A percentile compares a stretch with the other conserved stretches of the same genome.
Evolutionary conservation across 352 stramenopile species (phyloP).

Genomic region (Phytopythium kandeliae): DNA sequence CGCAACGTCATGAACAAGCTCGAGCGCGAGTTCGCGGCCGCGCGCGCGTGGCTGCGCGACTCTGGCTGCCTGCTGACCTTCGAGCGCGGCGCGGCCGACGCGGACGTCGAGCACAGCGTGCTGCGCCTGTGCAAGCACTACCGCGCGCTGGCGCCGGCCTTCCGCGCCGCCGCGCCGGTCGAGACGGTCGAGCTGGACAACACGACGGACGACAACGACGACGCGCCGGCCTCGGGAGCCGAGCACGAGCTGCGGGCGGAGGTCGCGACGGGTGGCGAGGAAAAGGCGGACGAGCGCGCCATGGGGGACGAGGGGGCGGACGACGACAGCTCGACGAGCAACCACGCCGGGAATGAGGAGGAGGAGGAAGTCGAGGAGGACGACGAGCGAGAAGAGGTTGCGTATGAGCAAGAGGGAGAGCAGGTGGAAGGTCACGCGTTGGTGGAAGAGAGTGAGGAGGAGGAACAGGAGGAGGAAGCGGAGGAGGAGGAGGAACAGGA

Average conservation of each 20-base stretch:
- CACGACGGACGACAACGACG: slow-evolving; percentile 11
- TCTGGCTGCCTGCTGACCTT: slow-evolving; percentile 10
- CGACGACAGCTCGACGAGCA: no score
- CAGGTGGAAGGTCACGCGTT: not conserved
- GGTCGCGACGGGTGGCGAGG: not conserved
- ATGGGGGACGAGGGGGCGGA: not conserved
- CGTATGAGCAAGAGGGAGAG: not conserved
- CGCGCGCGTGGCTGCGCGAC: slow-evolving; percentile 10
- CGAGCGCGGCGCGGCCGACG: slow-evolving; percentile 6
- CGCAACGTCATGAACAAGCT: slow-evolving; percentile 9
- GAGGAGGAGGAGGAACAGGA: slow-evolving; percentile 7
- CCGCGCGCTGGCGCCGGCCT: slow-evolving; percentile 12
- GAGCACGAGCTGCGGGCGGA: slow-evolving; percentile 6
- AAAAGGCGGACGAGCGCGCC: not conserved
- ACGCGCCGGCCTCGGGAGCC: slow-evolving; percentile 3
- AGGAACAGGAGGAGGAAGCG: slow-evolving; percentile 7
- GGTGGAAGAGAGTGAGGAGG: not conserved
- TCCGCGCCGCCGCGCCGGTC: not conserved
- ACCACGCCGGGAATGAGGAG: not conserved
- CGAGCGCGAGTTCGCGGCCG: slow-evolving; percentile 14
- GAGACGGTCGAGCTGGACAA: slow-evolving; percentile 8
- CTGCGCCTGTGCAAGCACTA: slow-evolving; percentile 23
- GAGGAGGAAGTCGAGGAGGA: no score
- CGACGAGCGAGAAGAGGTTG: slow-evolving; percentile 6
- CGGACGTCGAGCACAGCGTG: slow-evolving; percentile 11